These are phyloP conservation scores for Pseudodiploospora longispora DNA, from an alignment of 2,329 filamentous ascomycete species.

Conservation along the genomic window DNA sequence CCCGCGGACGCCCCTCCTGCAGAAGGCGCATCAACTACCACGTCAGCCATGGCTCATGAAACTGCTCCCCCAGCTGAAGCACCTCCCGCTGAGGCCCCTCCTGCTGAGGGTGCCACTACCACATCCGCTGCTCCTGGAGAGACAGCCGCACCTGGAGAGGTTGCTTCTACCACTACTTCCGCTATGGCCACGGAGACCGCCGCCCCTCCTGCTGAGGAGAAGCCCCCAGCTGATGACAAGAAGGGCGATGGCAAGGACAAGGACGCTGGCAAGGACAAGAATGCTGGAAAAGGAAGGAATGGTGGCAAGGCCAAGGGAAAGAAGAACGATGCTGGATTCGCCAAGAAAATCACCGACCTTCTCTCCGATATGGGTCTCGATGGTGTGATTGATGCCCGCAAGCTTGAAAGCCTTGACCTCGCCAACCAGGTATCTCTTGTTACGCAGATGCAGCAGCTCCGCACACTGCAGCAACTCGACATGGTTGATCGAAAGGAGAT, in stretches of 20 bases:
- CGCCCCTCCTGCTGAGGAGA: background rate
- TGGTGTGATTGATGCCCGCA: slow-evolving; percentile 17
- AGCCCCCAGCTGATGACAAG: background rate
- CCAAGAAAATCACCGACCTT: slow-evolving; percentile 15
- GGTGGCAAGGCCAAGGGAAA: slow-evolving; percentile 7
- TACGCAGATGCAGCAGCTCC: slow-evolving; percentile 19
- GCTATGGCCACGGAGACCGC: background rate
- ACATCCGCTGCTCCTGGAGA: too few species aligned
- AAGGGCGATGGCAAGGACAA: slow-evolving; percentile 3
- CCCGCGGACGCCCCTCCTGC: background rate
- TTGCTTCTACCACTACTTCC: background rate
- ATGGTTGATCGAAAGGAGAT: slow-evolving; percentile 16
- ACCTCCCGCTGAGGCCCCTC: background rate
- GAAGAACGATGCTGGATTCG: slow-evolving; percentile 1
- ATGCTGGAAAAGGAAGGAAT: slow-evolving; percentile 1
- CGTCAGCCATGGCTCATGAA: background rate
- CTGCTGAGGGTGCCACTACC: background rate
- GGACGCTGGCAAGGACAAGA: background rate
- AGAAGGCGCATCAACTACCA: background rate
- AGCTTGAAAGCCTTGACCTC: slow-evolving; percentile 19
- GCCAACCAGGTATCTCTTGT: slow-evolving; percentile 18
- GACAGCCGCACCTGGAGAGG: background rate
- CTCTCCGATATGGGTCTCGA: slow-evolving; percentile 21
- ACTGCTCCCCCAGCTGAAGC: background rate
- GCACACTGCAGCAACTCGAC: slow-evolving; percentile 16